phyloP scores from a whole-genome alignment of 2,329 filamentous ascomycete species.

The Colletotrichum caudatum region DNA sequence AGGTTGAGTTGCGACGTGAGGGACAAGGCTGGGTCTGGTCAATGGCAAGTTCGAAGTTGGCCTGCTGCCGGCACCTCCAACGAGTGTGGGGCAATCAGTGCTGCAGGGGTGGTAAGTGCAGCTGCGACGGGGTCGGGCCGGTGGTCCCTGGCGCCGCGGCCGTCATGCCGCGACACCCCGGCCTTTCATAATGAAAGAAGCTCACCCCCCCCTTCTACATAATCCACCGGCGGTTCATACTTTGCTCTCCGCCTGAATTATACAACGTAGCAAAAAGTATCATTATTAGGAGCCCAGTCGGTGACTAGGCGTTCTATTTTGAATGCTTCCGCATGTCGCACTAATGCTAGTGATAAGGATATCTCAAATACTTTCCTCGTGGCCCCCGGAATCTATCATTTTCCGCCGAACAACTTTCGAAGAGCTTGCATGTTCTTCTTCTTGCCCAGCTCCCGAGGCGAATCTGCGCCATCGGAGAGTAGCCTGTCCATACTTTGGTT shows the following conservation, averaged over 20 bases:
- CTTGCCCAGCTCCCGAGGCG: slow-evolving; percentile 14
- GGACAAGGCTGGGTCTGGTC: slow-evolving; percentile 25
- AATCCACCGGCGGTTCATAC: background rate
- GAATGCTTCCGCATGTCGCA: slow-evolving; percentile 13
- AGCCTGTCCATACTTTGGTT: background rate
- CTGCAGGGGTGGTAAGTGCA: slow-evolving; percentile 21
- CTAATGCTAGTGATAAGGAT: slow-evolving; percentile 26
- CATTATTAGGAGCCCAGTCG: background rate
- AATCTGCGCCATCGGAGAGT: slow-evolving; percentile 34
- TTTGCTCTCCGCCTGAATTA: background rate
- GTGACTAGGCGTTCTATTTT: slow-evolving; percentile 25
- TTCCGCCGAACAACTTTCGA: slow-evolving; percentile 39
- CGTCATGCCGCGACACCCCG: slow-evolving; percentile 15
- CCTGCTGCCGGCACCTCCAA: slow-evolving; percentile 15
- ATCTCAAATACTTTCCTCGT: background rate
- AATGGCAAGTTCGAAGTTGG: slow-evolving; percentile 15
- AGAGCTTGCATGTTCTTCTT: slow-evolving; percentile 28
- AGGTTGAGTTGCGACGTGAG: background rate
- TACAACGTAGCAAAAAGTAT: background rate
- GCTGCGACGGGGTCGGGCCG: slow-evolving; percentile 11
- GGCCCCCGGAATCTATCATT: slow-evolving; percentile 1
- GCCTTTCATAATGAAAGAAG: slow-evolving; percentile 3
- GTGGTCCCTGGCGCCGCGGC: background rate
- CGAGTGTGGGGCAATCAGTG: slow-evolving; percentile 21
- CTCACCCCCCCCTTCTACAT: slow-evolving; percentile 1